Evolutionary conservation across 1,139 yeast genomes (phyloP).

Genomic region (Komagataea norvegica): DNA sequence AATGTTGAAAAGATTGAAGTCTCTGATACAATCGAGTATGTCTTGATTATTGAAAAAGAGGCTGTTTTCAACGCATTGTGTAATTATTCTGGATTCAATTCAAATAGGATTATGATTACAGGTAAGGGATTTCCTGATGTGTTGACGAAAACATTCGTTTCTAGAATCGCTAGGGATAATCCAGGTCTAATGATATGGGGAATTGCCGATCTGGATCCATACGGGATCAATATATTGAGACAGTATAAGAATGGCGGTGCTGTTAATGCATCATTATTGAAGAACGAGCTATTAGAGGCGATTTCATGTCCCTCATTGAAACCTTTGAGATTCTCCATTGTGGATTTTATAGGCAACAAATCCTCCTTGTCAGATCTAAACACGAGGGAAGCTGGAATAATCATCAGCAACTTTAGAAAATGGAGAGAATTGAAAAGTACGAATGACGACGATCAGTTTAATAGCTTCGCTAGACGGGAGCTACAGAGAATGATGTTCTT

Average conservation of each 20-base stretch:
- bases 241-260: slow-evolving; percentile 32
- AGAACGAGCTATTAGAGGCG: slow-evolving; percentile 1
- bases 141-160: slow-evolving; percentile 57
- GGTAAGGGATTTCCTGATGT: slow-evolving; percentile 76
- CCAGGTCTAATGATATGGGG: slow-evolving; percentile 47
- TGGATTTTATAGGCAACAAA: slow-evolving; percentile 32
- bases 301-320: slow-evolving; percentile 13
- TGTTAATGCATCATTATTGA: neutral
- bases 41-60: slow-evolving; percentile 66
- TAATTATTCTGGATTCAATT: slow-evolving; percentile 18
- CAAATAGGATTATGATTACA: slow-evolving; percentile 38
- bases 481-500: slow-evolving; percentile 50
- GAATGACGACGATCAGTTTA: slow-evolving; percentile 7
- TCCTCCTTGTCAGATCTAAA: slow-evolving; percentile 35
- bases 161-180: slow-evolving; percentile 41
- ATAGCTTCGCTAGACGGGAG: slow-evolving; percentile 37
- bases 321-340: slow-evolving; percentile 33
- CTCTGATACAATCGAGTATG: slow-evolving; percentile 24
- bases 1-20: slow-evolving; percentile 22
- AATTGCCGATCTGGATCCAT: slow-evolving; percentile 58
- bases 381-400: slow-evolving; percentile 34
- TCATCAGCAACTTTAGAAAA: slow-evolving; percentile 30
- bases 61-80: slow-evolving; percentile 40
- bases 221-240: slow-evolving; percentile 58
- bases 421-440: slow-evolving; percentile 23